A percentile compares a stretch with the other conserved stretches of the same genome.
phyloP scores from a whole-genome alignment of 495 filamentous ascomycete species.

The Lasiosphaeriaceae sp. region DNA sequence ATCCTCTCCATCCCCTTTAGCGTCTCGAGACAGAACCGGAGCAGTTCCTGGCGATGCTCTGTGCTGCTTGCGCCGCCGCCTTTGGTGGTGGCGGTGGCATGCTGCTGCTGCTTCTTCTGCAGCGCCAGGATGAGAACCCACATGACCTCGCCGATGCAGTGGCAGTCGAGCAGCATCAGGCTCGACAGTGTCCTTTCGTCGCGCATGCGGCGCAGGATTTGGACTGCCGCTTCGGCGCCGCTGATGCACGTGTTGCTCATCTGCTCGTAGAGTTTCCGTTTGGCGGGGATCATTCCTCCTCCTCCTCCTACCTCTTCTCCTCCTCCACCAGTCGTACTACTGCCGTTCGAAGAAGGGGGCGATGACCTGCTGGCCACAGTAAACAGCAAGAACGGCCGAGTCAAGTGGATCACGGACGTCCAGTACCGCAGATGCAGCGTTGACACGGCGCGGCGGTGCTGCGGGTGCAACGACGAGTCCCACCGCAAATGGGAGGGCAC shows the following conservation, averaged over 20 bases:
- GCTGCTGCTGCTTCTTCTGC: neutral
- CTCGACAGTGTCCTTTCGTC: neutral
- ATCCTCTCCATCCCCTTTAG: conserved; percentile 4
- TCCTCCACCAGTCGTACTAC: neutral
- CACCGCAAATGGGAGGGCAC: neutral
- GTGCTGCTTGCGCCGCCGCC: too few relatives aligned
- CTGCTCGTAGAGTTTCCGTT: neutral
- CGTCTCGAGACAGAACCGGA: conserved; percentile 3
- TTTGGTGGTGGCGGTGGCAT: too few relatives aligned
- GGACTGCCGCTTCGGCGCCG: neutral
- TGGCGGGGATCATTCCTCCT: neutral
- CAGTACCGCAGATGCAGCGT: conserved; percentile 4
- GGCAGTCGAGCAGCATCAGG: conserved; percentile 1
- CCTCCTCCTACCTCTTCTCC: too few relatives aligned
- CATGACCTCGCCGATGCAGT: conserved; percentile 2
- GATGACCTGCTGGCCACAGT: neutral
- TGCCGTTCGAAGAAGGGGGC: neutral
- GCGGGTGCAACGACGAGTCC: conserved; percentile 3
- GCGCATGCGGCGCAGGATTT: neutral
- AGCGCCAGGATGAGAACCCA: conserved; percentile 3
- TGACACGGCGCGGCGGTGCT: conserved; percentile 1
- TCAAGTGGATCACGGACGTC: neutral
- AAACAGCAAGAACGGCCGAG: conserved; percentile 2
- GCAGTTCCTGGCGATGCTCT: neutral
- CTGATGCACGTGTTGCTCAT: neutral